A percentile compares a stretch with the other conserved stretches of the same genome.
These are phyloP conservation scores for Colletotrichum sp. DNA, from an alignment of 2,329 filamentous ascomycete species.

Conservation along the genomic window DNA sequence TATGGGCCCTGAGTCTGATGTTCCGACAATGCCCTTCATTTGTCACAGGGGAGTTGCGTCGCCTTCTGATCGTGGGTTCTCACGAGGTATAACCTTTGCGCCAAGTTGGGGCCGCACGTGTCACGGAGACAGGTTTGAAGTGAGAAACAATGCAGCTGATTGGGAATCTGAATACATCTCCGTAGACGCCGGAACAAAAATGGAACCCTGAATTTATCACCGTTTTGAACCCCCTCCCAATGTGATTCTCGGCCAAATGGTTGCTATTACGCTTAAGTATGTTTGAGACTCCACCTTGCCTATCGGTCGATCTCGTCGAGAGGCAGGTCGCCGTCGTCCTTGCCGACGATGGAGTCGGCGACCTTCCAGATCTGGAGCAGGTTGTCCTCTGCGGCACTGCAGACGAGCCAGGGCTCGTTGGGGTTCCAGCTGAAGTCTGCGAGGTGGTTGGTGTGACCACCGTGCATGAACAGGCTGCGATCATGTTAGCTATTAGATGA, in stretches of 20 bases:
- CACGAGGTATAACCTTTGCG: background rate
- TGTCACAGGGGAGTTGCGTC: background rate
- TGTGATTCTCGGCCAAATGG: background rate
- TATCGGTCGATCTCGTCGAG: constrained; percentile 78
- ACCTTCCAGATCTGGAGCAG: constrained; percentile 95
- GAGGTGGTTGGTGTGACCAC: constrained; percentile 95
- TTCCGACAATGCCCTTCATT: background rate
- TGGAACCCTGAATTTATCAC: background rate
- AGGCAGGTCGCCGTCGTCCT: constrained; percentile 76
- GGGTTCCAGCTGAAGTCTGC: constrained; percentile 98
- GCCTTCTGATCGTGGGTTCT: background rate
- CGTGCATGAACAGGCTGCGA: constrained; percentile 91
- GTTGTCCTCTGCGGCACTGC: constrained; percentile 96
- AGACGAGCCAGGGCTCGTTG: constrained; percentile 96
- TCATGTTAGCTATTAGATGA: constrained; percentile 23
- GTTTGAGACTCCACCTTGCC: constrained; percentile 18
- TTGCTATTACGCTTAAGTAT: constrained; percentile 8
- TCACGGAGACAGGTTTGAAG: background rate
- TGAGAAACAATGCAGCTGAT: background rate
- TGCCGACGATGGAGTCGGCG: constrained; percentile 80
- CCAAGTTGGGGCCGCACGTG: background rate
- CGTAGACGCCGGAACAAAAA: constrained; percentile 18
- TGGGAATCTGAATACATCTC: constrained; percentile 18
- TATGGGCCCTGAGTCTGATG: background rate
- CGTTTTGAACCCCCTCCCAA: background rate